Conservation (phyloP, 2,329 filamentous ascomycete species). For the Helicocarpus griseus region DNA sequence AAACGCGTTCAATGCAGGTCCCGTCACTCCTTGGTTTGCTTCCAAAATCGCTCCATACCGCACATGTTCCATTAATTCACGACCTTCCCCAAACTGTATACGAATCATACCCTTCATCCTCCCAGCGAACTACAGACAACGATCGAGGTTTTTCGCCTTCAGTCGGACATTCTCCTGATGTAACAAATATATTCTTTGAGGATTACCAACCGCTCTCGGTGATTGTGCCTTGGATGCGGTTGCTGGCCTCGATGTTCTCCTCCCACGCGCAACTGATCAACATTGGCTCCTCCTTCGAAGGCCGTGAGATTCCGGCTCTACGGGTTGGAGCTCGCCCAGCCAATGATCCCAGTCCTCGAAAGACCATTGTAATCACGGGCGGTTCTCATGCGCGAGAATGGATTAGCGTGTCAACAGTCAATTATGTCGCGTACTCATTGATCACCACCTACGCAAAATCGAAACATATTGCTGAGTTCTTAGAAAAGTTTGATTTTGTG, state of each 20-base stretch:
- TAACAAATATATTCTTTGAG: slow-evolving; percentile 69
- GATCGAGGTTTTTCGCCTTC: slow-evolving; percentile 23
- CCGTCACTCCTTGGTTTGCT: slow-evolving; percentile 69
- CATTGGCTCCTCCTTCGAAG: slow-evolving; percentile 80
- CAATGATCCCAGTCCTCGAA: slow-evolving; percentile 44
- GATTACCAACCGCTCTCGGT: slow-evolving; percentile 85
- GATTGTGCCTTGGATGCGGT: slow-evolving; percentile 81
- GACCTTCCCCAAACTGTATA: slow-evolving; percentile 70
- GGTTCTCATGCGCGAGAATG: slow-evolving; percentile 93
- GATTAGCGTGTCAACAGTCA: slow-evolving; percentile 88
- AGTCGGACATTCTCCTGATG: slow-evolving; percentile 23
- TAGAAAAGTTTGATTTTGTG: slow-evolving; percentile 78
- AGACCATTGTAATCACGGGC: slow-evolving; percentile 72
- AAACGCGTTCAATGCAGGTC: slow-evolving; percentile 34
- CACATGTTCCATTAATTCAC: slow-evolving; percentile 67
- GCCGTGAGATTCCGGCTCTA: slow-evolving; percentile 73
- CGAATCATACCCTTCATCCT: slow-evolving; percentile 57
- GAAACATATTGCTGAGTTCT: slow-evolving; percentile 59
- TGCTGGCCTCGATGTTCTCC: slow-evolving; percentile 83
- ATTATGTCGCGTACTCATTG: slow-evolving; percentile 80
- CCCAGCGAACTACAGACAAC: slow-evolving; percentile 17
- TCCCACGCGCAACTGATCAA: slow-evolving; percentile 63
- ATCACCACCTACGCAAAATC: slow-evolving; percentile 73
- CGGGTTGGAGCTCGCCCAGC: slow-evolving; percentile 57
- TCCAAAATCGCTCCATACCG: slow-evolving; percentile 59